These are phyloP conservation scores for Podospora bellae-mahoneyi DNA, from an alignment of 495 filamentous ascomycete species.

Conservation along the genomic window DNA sequence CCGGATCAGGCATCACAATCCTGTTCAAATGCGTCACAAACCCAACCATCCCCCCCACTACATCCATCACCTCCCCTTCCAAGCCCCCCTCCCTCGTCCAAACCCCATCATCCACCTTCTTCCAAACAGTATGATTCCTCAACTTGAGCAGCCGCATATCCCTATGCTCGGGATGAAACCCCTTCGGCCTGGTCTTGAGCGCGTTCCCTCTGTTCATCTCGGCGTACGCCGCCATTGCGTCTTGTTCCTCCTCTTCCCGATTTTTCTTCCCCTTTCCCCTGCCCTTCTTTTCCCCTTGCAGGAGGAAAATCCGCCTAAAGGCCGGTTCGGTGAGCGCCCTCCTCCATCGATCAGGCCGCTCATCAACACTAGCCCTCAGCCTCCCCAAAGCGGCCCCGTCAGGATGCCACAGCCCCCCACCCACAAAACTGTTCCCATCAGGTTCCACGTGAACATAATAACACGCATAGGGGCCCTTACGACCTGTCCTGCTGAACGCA, in stretches of 20 bases:
- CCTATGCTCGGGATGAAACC: conserved; percentile 66
- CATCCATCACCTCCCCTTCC: conserved; percentile 42
- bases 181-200: conserved; percentile 83
- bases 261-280: not conserved
- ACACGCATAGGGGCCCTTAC: conserved; percentile 80
- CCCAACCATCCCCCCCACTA: conserved; percentile 52
- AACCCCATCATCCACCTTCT: conserved; percentile 54
- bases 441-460: conserved; percentile 63
- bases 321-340: conserved; percentile 54
- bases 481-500: conserved; percentile 80
- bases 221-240: conserved; percentile 62
- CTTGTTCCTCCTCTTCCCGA: not conserved
- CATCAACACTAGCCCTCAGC: conserved; percentile 71
- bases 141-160: conserved; percentile 75
- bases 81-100: conserved; percentile 50
- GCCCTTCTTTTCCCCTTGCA: conserved; percentile 40
- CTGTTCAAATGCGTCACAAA: conserved; percentile 49
- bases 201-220: conserved; percentile 64
- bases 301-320: conserved; percentile 56
- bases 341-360: conserved; percentile 62
- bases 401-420: conserved; percentile 77
- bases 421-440: conserved; percentile 46
- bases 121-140: conserved; percentile 69
- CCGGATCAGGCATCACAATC: conserved; percentile 52
- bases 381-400: conserved; percentile 58